Conservation (phyloP, 2,329 filamentous ascomycete genomes). For the Colletotrichum endophyticum region DNA sequence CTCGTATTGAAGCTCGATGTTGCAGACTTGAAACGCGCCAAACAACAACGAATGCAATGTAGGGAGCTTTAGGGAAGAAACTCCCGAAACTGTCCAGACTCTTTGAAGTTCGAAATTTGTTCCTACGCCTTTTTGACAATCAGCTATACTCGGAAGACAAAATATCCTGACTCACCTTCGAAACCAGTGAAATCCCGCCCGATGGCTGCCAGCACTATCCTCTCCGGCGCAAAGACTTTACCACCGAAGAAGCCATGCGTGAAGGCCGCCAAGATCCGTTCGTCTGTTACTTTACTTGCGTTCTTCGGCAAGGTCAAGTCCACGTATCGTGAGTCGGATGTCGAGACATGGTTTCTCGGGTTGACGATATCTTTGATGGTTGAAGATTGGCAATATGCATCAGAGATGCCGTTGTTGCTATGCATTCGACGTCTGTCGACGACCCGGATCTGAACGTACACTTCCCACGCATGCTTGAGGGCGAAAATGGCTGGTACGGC, state of each 20-base stretch:
- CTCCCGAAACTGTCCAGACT: background rate
- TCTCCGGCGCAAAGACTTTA: slow-evolving; percentile 30
- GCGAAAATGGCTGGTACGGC: background rate
- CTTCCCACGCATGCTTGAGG: background rate
- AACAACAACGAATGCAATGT: slow-evolving; percentile 26
- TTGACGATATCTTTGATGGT: slow-evolving; percentile 31
- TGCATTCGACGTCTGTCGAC: slow-evolving; percentile 13
- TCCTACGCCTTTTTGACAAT: background rate
- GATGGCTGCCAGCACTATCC: slow-evolving; percentile 11
- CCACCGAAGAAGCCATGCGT: slow-evolving; percentile 34
- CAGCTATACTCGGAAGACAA: background rate
- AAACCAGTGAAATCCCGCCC: background rate
- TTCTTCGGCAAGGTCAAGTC: slow-evolving; percentile 24
- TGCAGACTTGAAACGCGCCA: slow-evolving; percentile 30
- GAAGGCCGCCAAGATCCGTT: slow-evolving; percentile 31
- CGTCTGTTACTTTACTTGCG: slow-evolving; percentile 24
- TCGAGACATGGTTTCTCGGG: slow-evolving; percentile 19
- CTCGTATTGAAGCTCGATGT: slow-evolving; percentile 2
- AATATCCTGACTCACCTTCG: background rate
- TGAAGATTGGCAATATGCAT: slow-evolving; percentile 26
- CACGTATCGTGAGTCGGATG: slow-evolving; percentile 27
- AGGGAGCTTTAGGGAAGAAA: slow-evolving; percentile 6
- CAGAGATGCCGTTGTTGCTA: slow-evolving; percentile 18
- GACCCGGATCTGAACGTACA: background rate
- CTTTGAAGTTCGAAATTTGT: background rate